Base-by-base conservation (phyloP, 2,329 filamentous ascomycete species). In the Coniochaeta ligniaria region DNA sequence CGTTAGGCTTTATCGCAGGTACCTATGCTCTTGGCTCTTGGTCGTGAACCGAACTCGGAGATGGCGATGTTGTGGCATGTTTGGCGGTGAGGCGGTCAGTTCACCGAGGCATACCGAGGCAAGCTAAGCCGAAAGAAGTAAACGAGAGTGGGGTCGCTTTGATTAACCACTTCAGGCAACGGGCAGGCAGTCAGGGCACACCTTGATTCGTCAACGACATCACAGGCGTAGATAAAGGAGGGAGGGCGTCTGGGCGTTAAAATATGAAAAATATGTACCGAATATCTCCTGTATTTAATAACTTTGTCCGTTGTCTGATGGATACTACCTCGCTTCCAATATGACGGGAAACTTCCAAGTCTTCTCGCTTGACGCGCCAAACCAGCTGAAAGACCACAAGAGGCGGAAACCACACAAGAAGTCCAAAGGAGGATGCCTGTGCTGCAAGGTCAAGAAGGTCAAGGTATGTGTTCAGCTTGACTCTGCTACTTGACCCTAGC, bases 351-450 rank as follows among this genome's bases (percentile, higher is more conserved):
- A 36, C 38, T 67, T 67, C 60, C 66, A 67, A 59, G 66, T 67
- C 28, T 64, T 67, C 14, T 61, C 64, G 17, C 64, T 67, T 82
- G 2, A 75, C 31, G 47, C 43, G 6, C 59, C 41, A 52, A 24
- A 33, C 22, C 61, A 66, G 55, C 60, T 59, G 26, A 63, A 64
- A 11, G 65, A 67, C 11, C 66, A 67, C 60, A 66, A 64, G 58
- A 62, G 62, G 1, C 65, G 67, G 1, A 61, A 62, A 28, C 62
- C 63, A 22, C 67, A 68, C 59, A 65, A 60, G 47, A 68, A 68
- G 60, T 63, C 65, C 9, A 60, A 63, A 28, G 58, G 54, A 33
- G 67, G 67, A 24, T 68, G 67, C 33, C 22, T 59, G 14, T 64
- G 58, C 22, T 68, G 66, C 62, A 68, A 68, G 59, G 62, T 64